Evolutionary conservation across 2,329 filamentous ascomycete genomes (phyloP).

Genomic region (Aspergillus transmontanensis): DNA sequence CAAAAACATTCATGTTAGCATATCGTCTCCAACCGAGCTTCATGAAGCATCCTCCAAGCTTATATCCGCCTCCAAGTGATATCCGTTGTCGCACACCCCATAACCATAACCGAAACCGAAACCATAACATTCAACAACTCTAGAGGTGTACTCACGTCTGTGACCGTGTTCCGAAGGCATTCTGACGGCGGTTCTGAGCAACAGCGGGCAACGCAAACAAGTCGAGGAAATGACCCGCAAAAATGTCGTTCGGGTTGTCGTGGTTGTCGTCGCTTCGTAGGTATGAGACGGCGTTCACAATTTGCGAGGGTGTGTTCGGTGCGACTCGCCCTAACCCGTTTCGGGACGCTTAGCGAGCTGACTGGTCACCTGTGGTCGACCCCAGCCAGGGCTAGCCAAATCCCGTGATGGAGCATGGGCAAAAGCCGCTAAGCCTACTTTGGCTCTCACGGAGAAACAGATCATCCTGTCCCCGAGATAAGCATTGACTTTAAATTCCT

Average conservation of each 20-base stretch:
- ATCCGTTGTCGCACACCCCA: constrained; percentile 13
- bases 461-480: constrained; percentile 19
- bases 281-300: constrained; percentile 36
- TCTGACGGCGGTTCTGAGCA: constrained; percentile 59
- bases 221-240: constrained; percentile 45
- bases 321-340: constrained; percentile 38
- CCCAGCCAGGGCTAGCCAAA: constrained; percentile 35
- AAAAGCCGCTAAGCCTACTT: constrained; percentile 21
- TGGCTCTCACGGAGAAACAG: constrained; percentile 8
- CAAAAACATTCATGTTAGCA: constrained; percentile 36
- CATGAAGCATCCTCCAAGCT: constrained; percentile 10
- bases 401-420: constrained; percentile 32
- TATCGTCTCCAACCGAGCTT: constrained; percentile 8
- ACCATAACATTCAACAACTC: constrained; percentile 20
- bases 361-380: constrained; percentile 14
- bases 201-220: constrained; percentile 45
- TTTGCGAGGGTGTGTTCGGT: constrained; percentile 41
- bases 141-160: constrained; percentile 70
- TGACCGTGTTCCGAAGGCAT: constrained; percentile 89
- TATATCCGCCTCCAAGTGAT: constrained; percentile 12
- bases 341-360: constrained; percentile 39
- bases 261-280: constrained; percentile 46
- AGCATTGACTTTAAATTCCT: constrained; percentile 12
- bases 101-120: neutral
- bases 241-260: constrained; percentile 45